Base-by-base conservation (phyloP, 106 monocot genomes). In the Allium cepa region DNA sequence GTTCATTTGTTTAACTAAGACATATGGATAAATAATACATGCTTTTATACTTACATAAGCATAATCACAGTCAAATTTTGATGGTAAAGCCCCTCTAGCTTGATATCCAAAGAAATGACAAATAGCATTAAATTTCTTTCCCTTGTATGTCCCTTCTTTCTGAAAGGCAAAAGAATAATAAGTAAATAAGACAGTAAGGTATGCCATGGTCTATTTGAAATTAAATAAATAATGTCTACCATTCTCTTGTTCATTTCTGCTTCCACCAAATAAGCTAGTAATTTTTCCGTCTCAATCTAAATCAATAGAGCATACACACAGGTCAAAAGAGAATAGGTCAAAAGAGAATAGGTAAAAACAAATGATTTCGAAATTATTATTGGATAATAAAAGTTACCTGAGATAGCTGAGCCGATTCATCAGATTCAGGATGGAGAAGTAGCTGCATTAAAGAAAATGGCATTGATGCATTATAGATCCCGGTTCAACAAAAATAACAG, bases 51-150 rank as follows among this genome's bases (percentile, higher is more conserved):
- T 60, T 78, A 94, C 93, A 82, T 80, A 94, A 8, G 84, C 93
- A 80, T 94, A 94, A 69, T 94, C 90, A 16, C 90, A 86, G 36
- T 94, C 93, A 70, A 93, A 93, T 68, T 89, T 93, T 65, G 93
- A 93, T 72, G 93, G 88, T 58, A 93, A 63, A 16, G 88, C 90
- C 50, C 93, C 93, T 13, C 93, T 89, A 71, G 89, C 89, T 76
- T 94, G 93, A 73, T 87, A 94, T 26, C 93, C 93, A 74, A 94
- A 94, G 50, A 94, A 94, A 77, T 94, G 93, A 72, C 93, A 93
- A 50, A 94, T 83, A 7, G 93, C 81, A 67, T 72, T 90, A 27
- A 94, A 87, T 69, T 90, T 90, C 78, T 87, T 90, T 68, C 93
- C 93, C 70, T 78, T 94, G 9, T 90, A 94, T 11, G 28, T 82